Evolutionary conservation across 345 rosid genomes (phyloP).

Genomic region (Rhodamnia argentea): DNA sequence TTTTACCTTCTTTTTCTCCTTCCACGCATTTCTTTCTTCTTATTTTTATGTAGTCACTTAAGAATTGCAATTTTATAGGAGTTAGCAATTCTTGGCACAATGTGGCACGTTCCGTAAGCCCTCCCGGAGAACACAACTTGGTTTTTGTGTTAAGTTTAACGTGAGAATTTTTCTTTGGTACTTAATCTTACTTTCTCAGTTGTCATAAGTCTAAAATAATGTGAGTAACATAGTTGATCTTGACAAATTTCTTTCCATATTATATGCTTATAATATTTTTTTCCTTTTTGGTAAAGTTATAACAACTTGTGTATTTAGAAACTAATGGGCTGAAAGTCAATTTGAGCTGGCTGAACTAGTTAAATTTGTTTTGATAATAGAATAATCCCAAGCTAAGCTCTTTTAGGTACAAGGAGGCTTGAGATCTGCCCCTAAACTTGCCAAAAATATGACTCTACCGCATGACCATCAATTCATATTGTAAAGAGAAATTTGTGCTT

Average conservation of each 20-base stretch:
- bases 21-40: neutral
- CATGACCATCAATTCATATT: neutral
- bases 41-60: neutral
- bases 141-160: neutral
- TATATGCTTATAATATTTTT: neutral
- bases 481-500: neutral
- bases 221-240: neutral
- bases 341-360: neutral
- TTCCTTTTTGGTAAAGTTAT: neutral
- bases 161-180: neutral
- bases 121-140: neutral
- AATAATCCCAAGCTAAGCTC: neutral
- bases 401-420: neutral
- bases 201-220: neutral
- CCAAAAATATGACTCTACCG: neutral
- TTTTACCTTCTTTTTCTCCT: neutral
- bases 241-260: neutral
- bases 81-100: neutral
- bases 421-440: neutral
- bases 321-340: neutral
- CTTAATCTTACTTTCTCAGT: neutral
- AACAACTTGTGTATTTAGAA: neutral
- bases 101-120: no score
- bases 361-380: neutral
- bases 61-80: neutral